A percentile compares a stretch with the other conserved stretches of the same genome.
These are phyloP conservation scores for Penicillium sp. DNA, from an alignment of 2,329 filamentous ascomycete genomes.

Conservation along the genomic window DNA sequence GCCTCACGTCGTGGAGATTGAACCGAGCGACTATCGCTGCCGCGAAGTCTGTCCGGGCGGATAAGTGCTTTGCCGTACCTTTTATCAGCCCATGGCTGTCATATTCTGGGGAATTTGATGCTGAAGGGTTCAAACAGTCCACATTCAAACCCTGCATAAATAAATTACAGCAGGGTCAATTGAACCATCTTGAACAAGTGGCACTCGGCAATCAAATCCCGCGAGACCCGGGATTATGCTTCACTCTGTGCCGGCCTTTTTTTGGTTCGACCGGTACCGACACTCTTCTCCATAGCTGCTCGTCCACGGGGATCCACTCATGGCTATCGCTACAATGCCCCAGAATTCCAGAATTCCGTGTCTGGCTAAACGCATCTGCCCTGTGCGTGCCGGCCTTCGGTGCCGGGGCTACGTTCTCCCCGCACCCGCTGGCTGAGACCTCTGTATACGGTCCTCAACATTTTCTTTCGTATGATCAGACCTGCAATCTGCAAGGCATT, in stretches of 20 bases:
- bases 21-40: neutral
- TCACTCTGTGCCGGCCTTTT: constrained; percentile 7
- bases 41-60: neutral
- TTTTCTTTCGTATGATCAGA: constrained; percentile 16
- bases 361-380: constrained; percentile 5
- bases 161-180: no score
- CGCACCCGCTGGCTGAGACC: constrained; percentile 7
- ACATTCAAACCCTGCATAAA: no score
- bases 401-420: constrained; percentile 14
- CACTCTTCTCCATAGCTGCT: neutral
- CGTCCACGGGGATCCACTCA: neutral
- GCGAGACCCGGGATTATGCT: constrained; percentile 10
- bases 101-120: no score
- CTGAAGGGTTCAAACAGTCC: no score
- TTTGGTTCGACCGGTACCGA: neutral
- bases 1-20: neutral
- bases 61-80: neutral
- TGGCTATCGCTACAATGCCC: neutral
- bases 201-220: constrained; percentile 11
- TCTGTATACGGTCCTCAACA: neutral
- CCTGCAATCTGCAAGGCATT: constrained; percentile 5
- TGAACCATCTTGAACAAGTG: no score
- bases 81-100: no score
- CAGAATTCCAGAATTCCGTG: neutral
- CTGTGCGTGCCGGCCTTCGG: constrained; percentile 18